Percentiles rank a stretch among this genome's conserved stretches.
These are phyloP conservation scores for Colletotrichum graminicola DNA, from an alignment of 2,329 filamentous ascomycete species.

Conservation along the genomic window DNA sequence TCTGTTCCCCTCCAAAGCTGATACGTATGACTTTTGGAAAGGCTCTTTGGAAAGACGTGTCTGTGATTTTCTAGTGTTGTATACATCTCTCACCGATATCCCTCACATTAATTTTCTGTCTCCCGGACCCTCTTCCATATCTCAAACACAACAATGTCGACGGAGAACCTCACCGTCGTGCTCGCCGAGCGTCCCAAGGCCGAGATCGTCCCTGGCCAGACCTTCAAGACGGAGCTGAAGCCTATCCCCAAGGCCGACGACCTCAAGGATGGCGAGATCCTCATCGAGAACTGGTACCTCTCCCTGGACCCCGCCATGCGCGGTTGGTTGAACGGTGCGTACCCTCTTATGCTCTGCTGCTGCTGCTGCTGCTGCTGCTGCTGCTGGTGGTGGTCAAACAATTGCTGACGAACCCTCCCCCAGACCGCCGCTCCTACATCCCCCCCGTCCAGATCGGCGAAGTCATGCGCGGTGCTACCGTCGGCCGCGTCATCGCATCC, in stretches of 20 bases:
- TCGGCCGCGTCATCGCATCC: conserved; percentile 72
- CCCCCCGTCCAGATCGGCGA: conserved; percentile 77
- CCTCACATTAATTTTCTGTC: neutral
- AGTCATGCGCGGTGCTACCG: conserved; percentile 74
- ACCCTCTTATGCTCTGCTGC: too few species aligned
- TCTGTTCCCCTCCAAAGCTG: neutral
- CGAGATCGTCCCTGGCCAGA: conserved; percentile 73
- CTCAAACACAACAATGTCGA: conserved; percentile 53
- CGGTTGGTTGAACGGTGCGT: conserved; percentile 73
- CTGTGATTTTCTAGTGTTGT: neutral
- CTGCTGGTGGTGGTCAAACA: neutral
- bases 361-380: neutral
- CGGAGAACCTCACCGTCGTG: conserved; percentile 64
- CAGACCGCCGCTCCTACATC: conserved; percentile 69
- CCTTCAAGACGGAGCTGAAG: conserved; percentile 67
- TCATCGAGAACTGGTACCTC: conserved; percentile 72
- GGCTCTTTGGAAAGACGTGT: neutral
- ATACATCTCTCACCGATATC: neutral
- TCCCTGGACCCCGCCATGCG: conserved; percentile 83
- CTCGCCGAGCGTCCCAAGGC: conserved; percentile 73
- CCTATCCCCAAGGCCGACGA: conserved; percentile 64
- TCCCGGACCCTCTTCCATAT: neutral
- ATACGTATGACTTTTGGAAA: neutral
- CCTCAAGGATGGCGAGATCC: conserved; percentile 73
- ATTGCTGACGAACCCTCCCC: neutral